phyloP scores from a whole-genome alignment of 2,329 filamentous ascomycete species.

The Phyllosticta citrichinensis region DNA sequence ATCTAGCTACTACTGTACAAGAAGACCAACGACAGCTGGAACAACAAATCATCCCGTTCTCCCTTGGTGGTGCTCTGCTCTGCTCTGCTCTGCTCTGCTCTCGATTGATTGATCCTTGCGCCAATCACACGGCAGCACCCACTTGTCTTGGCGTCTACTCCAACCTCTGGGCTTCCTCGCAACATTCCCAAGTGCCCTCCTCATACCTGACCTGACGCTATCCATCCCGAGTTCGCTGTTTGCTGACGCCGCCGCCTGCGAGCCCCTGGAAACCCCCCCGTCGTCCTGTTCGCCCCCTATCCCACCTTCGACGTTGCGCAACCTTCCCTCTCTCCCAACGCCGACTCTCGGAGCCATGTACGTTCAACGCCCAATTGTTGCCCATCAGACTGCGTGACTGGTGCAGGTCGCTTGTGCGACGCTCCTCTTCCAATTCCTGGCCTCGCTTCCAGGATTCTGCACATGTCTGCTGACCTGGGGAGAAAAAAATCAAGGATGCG shows the following conservation, averaged over 20 bases:
- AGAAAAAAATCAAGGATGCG: not conserved
- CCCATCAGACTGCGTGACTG: not conserved
- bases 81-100: not conserved
- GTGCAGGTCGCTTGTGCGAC: not conserved
- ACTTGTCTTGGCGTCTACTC: too few relatives aligned
- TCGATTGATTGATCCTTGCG: too few relatives aligned
- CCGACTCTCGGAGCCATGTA: not conserved
- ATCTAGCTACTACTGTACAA: too few relatives aligned
- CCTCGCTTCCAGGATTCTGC: conserved; percentile 2
- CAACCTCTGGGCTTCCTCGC: too few relatives aligned
- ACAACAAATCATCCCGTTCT: too few relatives aligned
- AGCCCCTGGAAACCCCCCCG: not conserved
- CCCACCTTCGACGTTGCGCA: not conserved
- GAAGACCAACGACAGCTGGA: too few relatives aligned
- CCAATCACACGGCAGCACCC: too few relatives aligned
- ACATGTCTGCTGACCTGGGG: conserved; percentile 10
- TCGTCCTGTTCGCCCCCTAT: not conserved
- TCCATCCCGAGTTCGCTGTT: not conserved
- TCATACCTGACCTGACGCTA: too few relatives aligned
- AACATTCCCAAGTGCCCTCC: too few relatives aligned
- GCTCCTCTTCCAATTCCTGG: not conserved
- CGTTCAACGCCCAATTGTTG: not conserved
- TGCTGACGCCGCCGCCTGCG: not conserved
- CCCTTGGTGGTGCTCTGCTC: too few relatives aligned
- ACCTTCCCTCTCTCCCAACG: not conserved